These are phyloP conservation scores for Hemerocallis citrina DNA, from an alignment of 106 monocot species.

Conservation along the genomic window DNA sequence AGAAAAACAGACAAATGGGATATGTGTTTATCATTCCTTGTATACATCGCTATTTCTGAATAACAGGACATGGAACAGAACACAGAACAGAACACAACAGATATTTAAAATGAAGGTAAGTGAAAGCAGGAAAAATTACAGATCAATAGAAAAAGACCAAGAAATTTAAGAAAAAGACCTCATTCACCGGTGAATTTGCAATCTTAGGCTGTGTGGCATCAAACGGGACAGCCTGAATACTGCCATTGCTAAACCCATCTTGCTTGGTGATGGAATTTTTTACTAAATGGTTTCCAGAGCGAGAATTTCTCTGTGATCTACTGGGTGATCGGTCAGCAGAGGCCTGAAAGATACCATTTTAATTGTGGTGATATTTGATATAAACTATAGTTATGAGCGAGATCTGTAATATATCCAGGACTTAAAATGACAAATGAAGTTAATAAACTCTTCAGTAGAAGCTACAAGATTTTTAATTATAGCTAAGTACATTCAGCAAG, in stretches of 20 bases:
- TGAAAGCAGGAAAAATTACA: too few relatives aligned
- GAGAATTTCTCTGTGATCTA: slow-evolving; percentile 24
- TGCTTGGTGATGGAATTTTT: slow-evolving; percentile 23
- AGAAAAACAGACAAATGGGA: too few relatives aligned
- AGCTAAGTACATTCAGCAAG: too few relatives aligned
- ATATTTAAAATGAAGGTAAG: too few relatives aligned
- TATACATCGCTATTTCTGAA: neutral
- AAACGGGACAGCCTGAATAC: slow-evolving; percentile 9
- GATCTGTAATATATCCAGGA: neutral
- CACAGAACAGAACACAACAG: neutral
- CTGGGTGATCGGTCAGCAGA: slow-evolving; percentile 17
- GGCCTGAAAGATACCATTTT: slow-evolving; percentile 19
- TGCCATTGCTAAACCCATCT: slow-evolving; percentile 31
- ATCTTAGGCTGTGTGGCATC: slow-evolving; percentile 15
- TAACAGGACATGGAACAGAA: neutral
- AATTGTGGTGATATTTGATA: too few relatives aligned
- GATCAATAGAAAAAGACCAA: slow-evolving; percentile 4
- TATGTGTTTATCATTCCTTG: neutral
- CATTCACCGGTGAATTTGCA: slow-evolving; percentile 15
- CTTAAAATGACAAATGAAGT: neutral
- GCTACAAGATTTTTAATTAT: neutral
- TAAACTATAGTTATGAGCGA: neutral
- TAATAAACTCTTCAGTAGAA: neutral
- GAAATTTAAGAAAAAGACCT: slow-evolving; percentile 13
- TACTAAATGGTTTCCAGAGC: slow-evolving; percentile 24